Evolutionary conservation across 768 basidiomycete species (phyloP), one percentile per base, ranked within the genome.

Genomic region (Lenzites betulinus): DNA sequence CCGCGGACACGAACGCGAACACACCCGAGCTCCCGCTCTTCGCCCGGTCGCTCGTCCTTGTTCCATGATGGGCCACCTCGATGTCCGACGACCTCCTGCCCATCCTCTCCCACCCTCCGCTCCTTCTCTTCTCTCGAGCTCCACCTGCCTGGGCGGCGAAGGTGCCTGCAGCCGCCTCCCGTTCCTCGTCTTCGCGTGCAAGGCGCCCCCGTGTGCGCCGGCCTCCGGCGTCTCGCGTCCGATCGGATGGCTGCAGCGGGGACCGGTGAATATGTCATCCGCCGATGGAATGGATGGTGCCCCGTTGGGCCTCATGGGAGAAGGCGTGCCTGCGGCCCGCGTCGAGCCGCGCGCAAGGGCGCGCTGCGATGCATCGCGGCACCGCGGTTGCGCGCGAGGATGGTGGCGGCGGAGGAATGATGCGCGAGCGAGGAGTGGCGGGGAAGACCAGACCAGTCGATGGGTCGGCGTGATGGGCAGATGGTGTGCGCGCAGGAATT

Each of bases 201-300:
- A 25, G 35, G 30, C 42, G 48, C 52, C 49, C 39, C 15, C 42
- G 35, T 38, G 51, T 22, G 20, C 51, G 44, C 33, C 43, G 50
- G 58, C 23, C 30, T 20, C 47, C 47, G 47, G 48, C 59, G 47
- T 36, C n/a, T 38, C 49, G 39, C 39, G 16, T 61, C 60, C 60
- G 60, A 61, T 61, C 54, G 60, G 60, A 55, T 49, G 49, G 54
- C 11, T 49, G 38, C 22, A 54, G 54, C 41, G 48, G 42, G 12
- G n/a, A 20, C 60, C 60, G 60, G 54, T 50, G 54, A 61, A 56
- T 46, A 61, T 50, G 60, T 61, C 55, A 61, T 50, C 60, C 52
- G 42, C 60, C 60, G 60, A 61, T 51, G 42, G 42, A 44, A 55
- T 55, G 59, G 53, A 44, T 28, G 44, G 18, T 13, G 35, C 20